These are phyloP conservation scores for Alternaria rosae DNA, from an alignment of 2,329 filamentous ascomycete genomes.

Conservation along the genomic window DNA sequence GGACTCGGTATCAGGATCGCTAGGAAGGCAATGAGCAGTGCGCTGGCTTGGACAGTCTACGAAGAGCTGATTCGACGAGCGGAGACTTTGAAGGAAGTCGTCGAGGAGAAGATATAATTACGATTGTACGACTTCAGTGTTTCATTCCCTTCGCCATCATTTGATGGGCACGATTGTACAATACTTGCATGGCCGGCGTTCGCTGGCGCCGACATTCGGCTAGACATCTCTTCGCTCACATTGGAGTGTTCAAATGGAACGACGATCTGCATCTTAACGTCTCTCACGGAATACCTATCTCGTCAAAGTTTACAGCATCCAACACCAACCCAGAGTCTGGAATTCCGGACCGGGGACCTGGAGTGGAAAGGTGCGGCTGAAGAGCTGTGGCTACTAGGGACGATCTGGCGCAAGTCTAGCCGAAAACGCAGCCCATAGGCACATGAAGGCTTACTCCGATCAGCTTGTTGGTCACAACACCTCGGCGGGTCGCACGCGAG, in stretches of 20 bases:
- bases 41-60: constrained; percentile 97
- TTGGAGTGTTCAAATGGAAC: not conserved
- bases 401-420: constrained; percentile 10
- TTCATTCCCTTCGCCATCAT: too few species aligned
- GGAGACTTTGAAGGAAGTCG: constrained; percentile 54
- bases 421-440: constrained; percentile 17
- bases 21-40: constrained; percentile 89
- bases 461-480: constrained; percentile 23
- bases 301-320: not conserved
- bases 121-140: not conserved
- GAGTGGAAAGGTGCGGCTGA: constrained; percentile 15
- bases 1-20: constrained; percentile 87
- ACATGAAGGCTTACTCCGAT: constrained; percentile 26
- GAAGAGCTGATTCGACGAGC: constrained; percentile 87
- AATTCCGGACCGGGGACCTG: not conserved
- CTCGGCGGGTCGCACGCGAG: constrained; percentile 15
- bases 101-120: constrained; percentile 34
- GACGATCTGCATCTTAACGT: not conserved
- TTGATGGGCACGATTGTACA: constrained; percentile 3
- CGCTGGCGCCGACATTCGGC: not conserved
- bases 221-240: constrained; percentile 17
- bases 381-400: not conserved
- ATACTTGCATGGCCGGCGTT: constrained; percentile 15
- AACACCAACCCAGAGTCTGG: not conserved
- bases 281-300: not conserved